Base-by-base conservation (phyloP, 2,329 filamentous ascomycete genomes). In the Trichophyton rubrum region DNA sequence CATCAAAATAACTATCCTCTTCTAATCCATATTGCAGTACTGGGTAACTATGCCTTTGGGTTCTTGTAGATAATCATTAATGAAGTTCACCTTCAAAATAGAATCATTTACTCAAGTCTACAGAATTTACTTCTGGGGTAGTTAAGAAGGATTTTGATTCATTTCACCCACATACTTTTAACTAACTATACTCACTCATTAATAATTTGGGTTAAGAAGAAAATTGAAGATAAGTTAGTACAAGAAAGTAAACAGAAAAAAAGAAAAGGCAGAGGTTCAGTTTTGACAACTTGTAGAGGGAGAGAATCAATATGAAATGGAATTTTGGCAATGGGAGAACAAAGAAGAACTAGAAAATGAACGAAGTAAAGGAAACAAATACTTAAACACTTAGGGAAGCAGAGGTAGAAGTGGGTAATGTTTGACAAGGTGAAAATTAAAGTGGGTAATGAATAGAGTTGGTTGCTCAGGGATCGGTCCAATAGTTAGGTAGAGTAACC, bases 121-220 rank as follows among this genome's bases (percentile, higher is more conserved):
- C 2, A n/a, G 20, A 43, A 15, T 7, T 43, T 7, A 8, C 7
- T 43, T 1, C 20, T 15, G 11, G 6, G n/a, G 40, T 13, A 7
- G 40, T 20, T n/a, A 43, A 43, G 11, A 15, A n/a, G 40, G 13
- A 27, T 51, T 55, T 3, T 30, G 15, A 35, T 55, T 55, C 51
- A 55, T 55, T 55, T 55, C 30, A 55, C 9, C 51, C n/a, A 35
- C 15, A 17, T 55, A n/a, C 51, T 55, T 55, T 55, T 55, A 27
- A 35, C 30, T 55, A 35, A 24, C 51, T 55, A 55, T 17, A 55
- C 51, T 55, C 24, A 35, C 49, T 55, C 51, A 22, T 55, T 55
- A 55, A 55, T 33, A 55, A 55, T 33, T 55, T n/a, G 51, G 40
- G 40, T 30, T 8, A 43, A 55, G 11, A 15, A 55, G 33, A 55